phyloP scores from a whole-genome alignment of 2,329 filamentous ascomycete species.

The Botryosphaeria dothidea region DNA sequence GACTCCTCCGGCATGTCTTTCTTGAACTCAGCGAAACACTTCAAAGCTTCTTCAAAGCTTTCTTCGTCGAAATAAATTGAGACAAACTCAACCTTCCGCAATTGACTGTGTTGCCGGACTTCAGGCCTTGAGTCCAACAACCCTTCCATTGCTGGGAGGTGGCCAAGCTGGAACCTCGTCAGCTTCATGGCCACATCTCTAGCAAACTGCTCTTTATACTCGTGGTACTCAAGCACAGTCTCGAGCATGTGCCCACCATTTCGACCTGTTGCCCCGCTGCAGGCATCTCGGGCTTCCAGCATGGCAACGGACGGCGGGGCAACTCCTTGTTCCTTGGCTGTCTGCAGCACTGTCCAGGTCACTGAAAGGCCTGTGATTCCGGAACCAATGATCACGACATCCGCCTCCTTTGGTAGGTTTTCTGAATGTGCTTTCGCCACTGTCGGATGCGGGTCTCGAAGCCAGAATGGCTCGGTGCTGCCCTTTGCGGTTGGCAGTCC shows the following conservation, averaged over 20 bases:
- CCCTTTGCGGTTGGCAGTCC: not conserved
- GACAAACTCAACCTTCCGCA: not conserved
- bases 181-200: not conserved
- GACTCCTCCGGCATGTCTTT: not conserved
- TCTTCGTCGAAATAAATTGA: not conserved
- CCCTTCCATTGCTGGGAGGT: not conserved
- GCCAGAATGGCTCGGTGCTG: not conserved
- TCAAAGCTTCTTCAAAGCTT: not conserved
- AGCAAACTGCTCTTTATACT: not conserved
- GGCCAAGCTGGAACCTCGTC: not conserved
- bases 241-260: slow-evolving; percentile 29
- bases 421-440: not conserved
- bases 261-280: slow-evolving; percentile 32
- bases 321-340: not conserved
- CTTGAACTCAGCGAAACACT: not conserved
- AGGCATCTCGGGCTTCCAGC: slow-evolving; percentile 30
- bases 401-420: slow-evolving; percentile 38
- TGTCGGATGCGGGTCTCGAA: not conserved
- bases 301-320: slow-evolving; percentile 39
- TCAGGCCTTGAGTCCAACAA: not conserved
- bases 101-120: not conserved
- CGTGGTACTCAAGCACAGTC: not conserved
- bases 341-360: not conserved
- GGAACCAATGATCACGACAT: slow-evolving; percentile 53
- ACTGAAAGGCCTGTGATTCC: not conserved